Conservation (phyloP, 108 stramenopile genomes). For the Licmophora abbreviata region DNA sequence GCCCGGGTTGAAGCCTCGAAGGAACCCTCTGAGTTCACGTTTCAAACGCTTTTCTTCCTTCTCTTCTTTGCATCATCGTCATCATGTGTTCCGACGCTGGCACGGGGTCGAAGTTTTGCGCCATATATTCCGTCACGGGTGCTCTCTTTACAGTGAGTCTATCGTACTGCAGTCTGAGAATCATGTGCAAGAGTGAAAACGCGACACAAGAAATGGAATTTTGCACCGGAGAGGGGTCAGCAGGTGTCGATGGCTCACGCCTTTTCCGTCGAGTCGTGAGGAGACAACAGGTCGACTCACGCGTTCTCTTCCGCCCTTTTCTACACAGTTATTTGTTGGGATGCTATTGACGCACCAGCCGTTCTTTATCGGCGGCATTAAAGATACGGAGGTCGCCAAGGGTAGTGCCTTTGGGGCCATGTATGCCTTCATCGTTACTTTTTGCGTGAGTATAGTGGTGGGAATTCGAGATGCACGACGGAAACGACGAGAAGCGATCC, state of each 20-base stretch:
- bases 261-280: background rate
- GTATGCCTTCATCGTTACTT: slow-evolving; percentile 63
- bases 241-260: too few species aligned
- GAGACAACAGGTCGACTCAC: background rate
- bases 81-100: slow-evolving; percentile 80
- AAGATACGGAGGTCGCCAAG: slow-evolving; percentile 56
- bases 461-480: slow-evolving; percentile 37
- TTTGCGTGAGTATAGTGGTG: slow-evolving; percentile 34
- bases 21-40: too few species aligned
- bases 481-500: slow-evolving; percentile 9
- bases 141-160: slow-evolving; percentile 77
- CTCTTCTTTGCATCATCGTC: too few species aligned
- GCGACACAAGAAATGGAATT: background rate
- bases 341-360: slow-evolving; percentile 63
- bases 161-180: too few species aligned
- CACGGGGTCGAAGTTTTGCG: slow-evolving; percentile 73
- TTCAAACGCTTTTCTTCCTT: too few species aligned
- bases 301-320: background rate
- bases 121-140: slow-evolving; percentile 71
- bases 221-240: too few species aligned
- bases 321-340: slow-evolving; percentile 44
- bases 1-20: too few species aligned
- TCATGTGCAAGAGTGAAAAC: background rate
- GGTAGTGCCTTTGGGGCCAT: slow-evolving; percentile 71
- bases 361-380: slow-evolving; percentile 75